phyloP scores from a whole-genome alignment of 2,329 filamentous ascomycete genomes.

The Metarhizium humberi region DNA sequence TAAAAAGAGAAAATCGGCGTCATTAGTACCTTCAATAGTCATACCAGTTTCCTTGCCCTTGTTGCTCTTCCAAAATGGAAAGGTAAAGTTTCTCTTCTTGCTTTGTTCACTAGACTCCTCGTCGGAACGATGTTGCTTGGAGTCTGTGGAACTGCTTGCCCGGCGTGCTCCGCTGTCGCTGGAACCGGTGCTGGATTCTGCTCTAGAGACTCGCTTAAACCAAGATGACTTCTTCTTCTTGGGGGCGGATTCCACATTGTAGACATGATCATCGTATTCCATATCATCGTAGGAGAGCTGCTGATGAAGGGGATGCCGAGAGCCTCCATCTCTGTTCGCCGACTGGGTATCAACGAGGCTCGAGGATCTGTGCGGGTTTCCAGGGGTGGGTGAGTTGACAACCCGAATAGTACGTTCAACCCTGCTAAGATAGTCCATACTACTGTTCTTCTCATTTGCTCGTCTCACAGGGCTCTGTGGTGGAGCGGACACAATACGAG shows the following conservation, averaged over 20 bases:
- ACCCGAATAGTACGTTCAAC: slow-evolving; percentile 45
- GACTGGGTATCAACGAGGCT: slow-evolving; percentile 33
- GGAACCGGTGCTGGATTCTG: slow-evolving; percentile 11
- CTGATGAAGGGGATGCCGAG: slow-evolving; percentile 12
- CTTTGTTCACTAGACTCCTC: slow-evolving; percentile 16
- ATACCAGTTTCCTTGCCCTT: slow-evolving; percentile 34
- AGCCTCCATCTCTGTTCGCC: slow-evolving; percentile 18
- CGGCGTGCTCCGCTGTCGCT: neutral
- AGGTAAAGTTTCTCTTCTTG: slow-evolving; percentile 44
- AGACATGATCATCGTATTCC: slow-evolving; percentile 10
- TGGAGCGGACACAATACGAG: slow-evolving; percentile 38
- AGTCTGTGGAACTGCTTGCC: slow-evolving; percentile 2
- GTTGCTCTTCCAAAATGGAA: slow-evolving; percentile 46
- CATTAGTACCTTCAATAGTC: slow-evolving; percentile 32
- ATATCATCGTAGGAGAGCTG: slow-evolving; percentile 10
- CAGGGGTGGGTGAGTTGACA: slow-evolving; percentile 37
- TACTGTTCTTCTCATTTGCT: slow-evolving; percentile 22
- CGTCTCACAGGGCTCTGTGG: slow-evolving; percentile 23
- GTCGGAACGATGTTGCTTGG: slow-evolving; percentile 8
- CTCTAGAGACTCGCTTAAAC: slow-evolving; percentile 41
- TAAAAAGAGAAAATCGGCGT: neutral
- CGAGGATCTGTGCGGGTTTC: slow-evolving; percentile 24
- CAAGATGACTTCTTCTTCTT: slow-evolving; percentile 40
- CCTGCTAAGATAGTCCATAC: slow-evolving; percentile 34
- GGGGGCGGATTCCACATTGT: slow-evolving; percentile 9